Evolutionary conservation across 768 basidiomycete genomes (phyloP).

Genomic region (Ramaria rubella): DNA sequence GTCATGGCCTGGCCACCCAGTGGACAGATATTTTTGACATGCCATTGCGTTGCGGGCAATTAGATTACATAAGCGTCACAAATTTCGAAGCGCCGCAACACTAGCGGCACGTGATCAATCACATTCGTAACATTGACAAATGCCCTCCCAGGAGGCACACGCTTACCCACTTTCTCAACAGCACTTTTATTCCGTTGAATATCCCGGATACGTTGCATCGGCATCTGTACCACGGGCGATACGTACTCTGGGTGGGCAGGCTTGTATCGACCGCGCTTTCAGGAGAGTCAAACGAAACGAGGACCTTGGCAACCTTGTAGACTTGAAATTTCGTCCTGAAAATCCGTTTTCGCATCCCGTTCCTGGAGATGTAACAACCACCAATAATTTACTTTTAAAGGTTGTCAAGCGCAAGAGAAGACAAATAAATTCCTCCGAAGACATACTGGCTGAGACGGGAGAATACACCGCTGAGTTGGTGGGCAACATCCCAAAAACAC

Average conservation of each 20-base stretch:
- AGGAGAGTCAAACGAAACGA: slow-evolving; percentile 56
- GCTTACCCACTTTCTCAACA: slow-evolving; percentile 42
- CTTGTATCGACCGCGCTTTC: slow-evolving; percentile 70
- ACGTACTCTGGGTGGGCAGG: slow-evolving; percentile 60
- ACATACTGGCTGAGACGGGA: slow-evolving; percentile 21
- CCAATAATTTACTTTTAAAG: slow-evolving; percentile 79
- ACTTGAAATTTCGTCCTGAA: slow-evolving; percentile 66
- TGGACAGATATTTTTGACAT: no score
- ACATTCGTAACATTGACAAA: no score
- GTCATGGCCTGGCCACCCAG: no score
- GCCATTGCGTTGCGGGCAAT: no score
- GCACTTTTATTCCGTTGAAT: slow-evolving; percentile 78
- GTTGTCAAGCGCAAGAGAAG: slow-evolving; percentile 69
- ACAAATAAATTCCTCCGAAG: slow-evolving; percentile 21
- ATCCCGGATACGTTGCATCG: slow-evolving; percentile 75
- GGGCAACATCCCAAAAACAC: slow-evolving; percentile 75
- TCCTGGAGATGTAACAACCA: slow-evolving; percentile 68
- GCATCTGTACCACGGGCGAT: slow-evolving; percentile 58
- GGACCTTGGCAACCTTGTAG: slow-evolving; percentile 43
- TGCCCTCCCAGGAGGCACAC: no score
- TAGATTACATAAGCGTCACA: no score
- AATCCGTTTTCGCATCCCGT: slow-evolving; percentile 82
- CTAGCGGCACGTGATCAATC: no score
- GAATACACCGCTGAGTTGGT: slow-evolving; percentile 70
- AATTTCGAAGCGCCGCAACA: no score